These are phyloP conservation scores for Sordariomycetes sp. DNA, from an alignment of 2,329 filamentous ascomycete species.

Conservation along the genomic window DNA sequence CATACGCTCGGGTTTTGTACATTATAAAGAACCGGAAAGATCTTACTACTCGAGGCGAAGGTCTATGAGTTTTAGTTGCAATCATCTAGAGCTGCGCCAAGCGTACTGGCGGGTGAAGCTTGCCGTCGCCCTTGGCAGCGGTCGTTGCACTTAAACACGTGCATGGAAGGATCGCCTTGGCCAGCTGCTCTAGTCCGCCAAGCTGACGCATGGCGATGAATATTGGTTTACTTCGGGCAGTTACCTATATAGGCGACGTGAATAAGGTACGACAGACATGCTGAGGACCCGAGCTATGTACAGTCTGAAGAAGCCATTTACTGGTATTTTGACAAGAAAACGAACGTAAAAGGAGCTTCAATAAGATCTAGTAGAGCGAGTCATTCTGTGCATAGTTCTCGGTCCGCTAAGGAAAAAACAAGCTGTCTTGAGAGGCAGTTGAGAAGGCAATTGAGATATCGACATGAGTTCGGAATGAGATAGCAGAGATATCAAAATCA, in stretches of 20 bases:
- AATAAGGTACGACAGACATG: not conserved
- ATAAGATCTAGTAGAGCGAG: not conserved
- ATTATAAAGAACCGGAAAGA: too few species aligned
- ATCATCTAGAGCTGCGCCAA: too few species aligned
- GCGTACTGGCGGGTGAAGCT: too few species aligned
- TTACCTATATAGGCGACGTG: not conserved
- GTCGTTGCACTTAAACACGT: not conserved
- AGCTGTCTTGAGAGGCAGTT: not conserved
- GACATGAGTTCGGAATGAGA: not conserved
- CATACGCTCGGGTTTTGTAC: too few species aligned
- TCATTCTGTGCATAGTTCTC: not conserved
- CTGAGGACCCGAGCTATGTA: not conserved
- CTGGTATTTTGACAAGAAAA: not conserved
- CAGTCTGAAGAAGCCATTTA: not conserved
- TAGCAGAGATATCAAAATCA: not conserved
- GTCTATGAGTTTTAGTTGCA: too few species aligned
- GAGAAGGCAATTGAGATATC: not conserved
- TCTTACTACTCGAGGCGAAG: too few species aligned
- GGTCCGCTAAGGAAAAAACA: too few species aligned
- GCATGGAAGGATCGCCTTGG: not conserved
- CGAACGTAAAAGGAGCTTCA: not conserved
- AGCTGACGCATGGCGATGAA: not conserved
- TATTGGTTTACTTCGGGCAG: not conserved
- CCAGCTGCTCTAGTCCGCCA: not conserved
- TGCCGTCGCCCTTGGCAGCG: too few species aligned